Base-by-base conservation (phyloP, 768 basidiomycete species). In the Polyporus arcularius region DNA sequence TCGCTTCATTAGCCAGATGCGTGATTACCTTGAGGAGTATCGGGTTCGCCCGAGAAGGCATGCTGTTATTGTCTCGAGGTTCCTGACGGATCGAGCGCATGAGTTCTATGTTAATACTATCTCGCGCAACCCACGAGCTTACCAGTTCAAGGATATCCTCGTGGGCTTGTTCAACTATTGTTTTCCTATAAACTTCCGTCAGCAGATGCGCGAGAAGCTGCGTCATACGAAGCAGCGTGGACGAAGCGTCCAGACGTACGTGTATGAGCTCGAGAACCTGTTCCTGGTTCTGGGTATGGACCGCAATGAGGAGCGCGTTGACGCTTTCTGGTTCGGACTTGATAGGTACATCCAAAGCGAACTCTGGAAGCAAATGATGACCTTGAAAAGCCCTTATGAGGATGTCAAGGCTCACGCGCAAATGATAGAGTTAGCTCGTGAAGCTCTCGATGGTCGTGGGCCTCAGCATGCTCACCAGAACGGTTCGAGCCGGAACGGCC, bases 321-420 rank as follows among this genome's bases (percentile, higher is more conserved):
- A 71, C 9, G 67, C 69, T 10, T 63, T 81, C 0, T 82, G 76
- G 77, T 65, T 70, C 3, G 75, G 79, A 0, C 56, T 77, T 0
- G 53, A 61, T 1, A 26, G 50, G 0, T 43, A 63, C 15, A 67
- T 78, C 1, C 75, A 75, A 32, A 57, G 56, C 0, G 64, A 71
- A 4, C 56, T 78, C 0, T 75, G 73, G 72, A 57, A 59, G 15
- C 62, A 74, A 2, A 56, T 69, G 4, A 58, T 77, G 0, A 71
- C 73, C 2, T 73, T 71, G 0, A 69, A 75, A 8, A 35, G 47
- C 0, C 70, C 71, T 0, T 43, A 55, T 0, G 75, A 71, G 65
- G 57, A 26, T 21, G 42, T 18, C 8, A 18, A 43, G 18, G 42
- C 14, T 43, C 18, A 16, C 42, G 14, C 42, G 43, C 43, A 35